Base-by-base conservation (phyloP, 306 rosid genomes). In the Canavalia gladiata region DNA sequence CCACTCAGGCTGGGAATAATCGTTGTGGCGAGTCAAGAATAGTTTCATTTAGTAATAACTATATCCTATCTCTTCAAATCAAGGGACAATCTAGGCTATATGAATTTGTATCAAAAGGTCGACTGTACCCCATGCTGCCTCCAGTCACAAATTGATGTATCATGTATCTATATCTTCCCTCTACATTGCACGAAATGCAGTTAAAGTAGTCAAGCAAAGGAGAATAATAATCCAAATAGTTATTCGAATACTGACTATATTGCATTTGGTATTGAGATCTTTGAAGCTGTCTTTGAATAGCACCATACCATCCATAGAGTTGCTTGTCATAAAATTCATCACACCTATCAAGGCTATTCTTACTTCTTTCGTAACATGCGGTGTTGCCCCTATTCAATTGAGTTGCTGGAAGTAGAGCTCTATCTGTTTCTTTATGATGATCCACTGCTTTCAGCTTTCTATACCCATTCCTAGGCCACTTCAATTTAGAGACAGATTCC, bases 181-280 rank as follows among this genome's bases (percentile, higher is more conserved):
- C 84, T 89, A 93, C 82, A 86, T 81, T 31, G 88, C 69, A 30
- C 75, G 87, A 18, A 88, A 71, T 59, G 87, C 77, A 68, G 93
- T 75, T 70, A 95, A 88, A 84, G 89, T 97, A 93, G 98, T 86
- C 72, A 90, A 81, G 90, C 90, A 89, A 68, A 95, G 86, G 68
- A 93, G 90, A 75, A 91, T 37, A 87, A 85, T 50, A 35, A 87
- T 76, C 87, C 84, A 88, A 84, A 90, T 82, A n/a, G 81, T 72
- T 63, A 90, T 56, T 79, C 83, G 95, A 75, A 87, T 86, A 56
- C 68, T 93, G 90, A 67, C 91, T 87, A 83, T 95, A 88, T 77
- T 87, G 96, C 91, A 95, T 84, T 80, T 86, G 94, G 77, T 93
- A 95, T 84, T 91, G 97, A 84, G 93, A 95, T 79, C 98, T 88